A percentile compares a stretch with the other conserved stretches of the same genome.
Evolutionary conservation across 225 moss, liverwort and hornwort species (phyloP).

Genomic region (Neckera pumila): DNA sequence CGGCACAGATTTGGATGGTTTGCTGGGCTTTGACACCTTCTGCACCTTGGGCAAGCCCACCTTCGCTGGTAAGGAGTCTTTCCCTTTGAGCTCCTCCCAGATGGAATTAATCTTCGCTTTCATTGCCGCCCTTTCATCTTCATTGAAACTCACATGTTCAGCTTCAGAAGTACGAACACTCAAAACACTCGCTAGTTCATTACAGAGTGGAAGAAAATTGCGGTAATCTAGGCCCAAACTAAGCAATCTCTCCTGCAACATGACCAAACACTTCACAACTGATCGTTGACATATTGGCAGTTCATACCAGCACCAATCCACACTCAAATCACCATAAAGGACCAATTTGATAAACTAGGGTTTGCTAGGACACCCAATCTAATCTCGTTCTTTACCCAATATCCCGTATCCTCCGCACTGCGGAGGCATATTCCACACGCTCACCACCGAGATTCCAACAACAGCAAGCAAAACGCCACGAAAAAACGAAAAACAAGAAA

Average conservation of each 20-base stretch:
- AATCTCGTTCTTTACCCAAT: not conserved
- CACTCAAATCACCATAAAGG: not conserved
- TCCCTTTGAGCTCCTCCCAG: constrained; percentile 82
- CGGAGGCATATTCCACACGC: not conserved
- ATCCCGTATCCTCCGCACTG: not conserved
- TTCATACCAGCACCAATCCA: not conserved
- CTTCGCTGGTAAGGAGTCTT: constrained; percentile 15
- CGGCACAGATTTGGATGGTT: constrained; percentile 32
- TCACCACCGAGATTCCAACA: not conserved
- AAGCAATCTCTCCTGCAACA: not conserved
- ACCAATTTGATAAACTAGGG: not conserved
- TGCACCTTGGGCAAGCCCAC: constrained; percentile 12
- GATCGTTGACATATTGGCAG: not conserved
- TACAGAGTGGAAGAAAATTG: not conserved
- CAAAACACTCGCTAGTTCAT: not conserved
- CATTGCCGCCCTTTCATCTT: constrained; percentile 47
- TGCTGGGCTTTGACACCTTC: constrained; percentile 20
- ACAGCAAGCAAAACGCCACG: not conserved
- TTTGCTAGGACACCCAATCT: not conserved
- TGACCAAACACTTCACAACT: not conserved
- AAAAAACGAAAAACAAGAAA: not conserved
- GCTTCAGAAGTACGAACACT: not conserved
- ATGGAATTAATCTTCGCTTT: constrained; percentile 83
- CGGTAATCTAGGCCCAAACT: not conserved
- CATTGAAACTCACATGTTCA: not conserved